A percentile compares a stretch with the other conserved stretches of the same genome.
These are phyloP conservation scores for Taphrina communis DNA, from an alignment of 1,139 yeast genomes.

Conservation along the genomic window DNA sequence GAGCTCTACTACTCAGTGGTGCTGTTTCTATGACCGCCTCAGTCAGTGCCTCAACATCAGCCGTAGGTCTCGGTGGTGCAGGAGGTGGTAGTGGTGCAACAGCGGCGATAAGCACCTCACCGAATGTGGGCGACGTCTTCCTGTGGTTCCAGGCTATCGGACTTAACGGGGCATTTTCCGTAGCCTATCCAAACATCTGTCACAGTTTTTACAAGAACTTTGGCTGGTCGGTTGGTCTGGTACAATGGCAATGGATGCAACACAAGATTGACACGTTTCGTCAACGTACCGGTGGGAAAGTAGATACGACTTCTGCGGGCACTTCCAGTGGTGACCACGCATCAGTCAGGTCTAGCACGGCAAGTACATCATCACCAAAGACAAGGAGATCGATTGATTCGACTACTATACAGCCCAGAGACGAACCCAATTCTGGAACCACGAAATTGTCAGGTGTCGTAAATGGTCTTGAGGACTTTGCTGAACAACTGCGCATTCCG, in stretches of 20 bases:
- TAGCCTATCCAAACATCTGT: slow-evolving; percentile 51
- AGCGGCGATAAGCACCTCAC: slow-evolving; percentile 39
- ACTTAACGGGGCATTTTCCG: slow-evolving; percentile 51
- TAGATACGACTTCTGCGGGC: slow-evolving; percentile 47
- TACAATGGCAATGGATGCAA: slow-evolving; percentile 51
- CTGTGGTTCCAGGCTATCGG: slow-evolving; percentile 50
- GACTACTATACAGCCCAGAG: neutral
- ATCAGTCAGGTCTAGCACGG: slow-evolving; percentile 36
- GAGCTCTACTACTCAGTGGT: slow-evolving; percentile 48
- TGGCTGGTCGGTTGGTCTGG: slow-evolving; percentile 51
- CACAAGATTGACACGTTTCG: slow-evolving; percentile 49
- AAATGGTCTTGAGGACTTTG: slow-evolving; percentile 50
- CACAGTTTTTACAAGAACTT: slow-evolving; percentile 50
- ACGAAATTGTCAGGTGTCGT: slow-evolving; percentile 39
- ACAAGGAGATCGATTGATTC: neutral
- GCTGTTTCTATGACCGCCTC: slow-evolving; percentile 42
- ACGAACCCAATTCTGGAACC: neutral
- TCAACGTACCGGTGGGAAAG: slow-evolving; percentile 50
- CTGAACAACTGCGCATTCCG: slow-evolving; percentile 51
- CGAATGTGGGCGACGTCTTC: slow-evolving; percentile 42
- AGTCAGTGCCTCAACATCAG: slow-evolving; percentile 44
- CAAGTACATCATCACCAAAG: neutral
- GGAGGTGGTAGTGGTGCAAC: slow-evolving; percentile 44
- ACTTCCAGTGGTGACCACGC: slow-evolving; percentile 46
- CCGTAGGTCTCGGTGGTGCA: slow-evolving; percentile 26